Evolutionary conservation across 2,329 filamentous ascomycete genomes (phyloP).

Genomic region (Fusarium continuum): DNA sequence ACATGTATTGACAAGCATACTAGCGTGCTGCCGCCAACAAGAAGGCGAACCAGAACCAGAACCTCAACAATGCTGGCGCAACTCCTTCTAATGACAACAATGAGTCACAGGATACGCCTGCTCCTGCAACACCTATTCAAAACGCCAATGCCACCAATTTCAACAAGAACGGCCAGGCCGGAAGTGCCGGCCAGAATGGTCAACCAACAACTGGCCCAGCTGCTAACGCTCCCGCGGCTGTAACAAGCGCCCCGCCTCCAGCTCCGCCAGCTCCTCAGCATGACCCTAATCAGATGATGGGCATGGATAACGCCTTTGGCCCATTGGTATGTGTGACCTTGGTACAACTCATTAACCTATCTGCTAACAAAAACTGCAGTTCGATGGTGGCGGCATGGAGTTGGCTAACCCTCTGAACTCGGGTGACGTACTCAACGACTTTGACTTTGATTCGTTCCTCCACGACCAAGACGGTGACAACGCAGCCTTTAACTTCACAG

Average conservation of each 20-base stretch:
- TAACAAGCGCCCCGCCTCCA: constrained; percentile 45
- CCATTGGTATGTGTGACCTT: constrained; percentile 53
- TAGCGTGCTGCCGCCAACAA: constrained; percentile 66
- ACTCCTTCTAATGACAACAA: constrained; percentile 66
- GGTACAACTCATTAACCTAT: constrained; percentile 1
- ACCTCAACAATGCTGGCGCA: constrained; percentile 57
- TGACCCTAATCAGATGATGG: constrained; percentile 51
- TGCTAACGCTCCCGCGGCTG: constrained; percentile 44
- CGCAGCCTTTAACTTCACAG: constrained; percentile 64
- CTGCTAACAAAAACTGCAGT: constrained; percentile 41
- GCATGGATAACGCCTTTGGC: constrained; percentile 54
- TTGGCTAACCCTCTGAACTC: constrained; percentile 64
- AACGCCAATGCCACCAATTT: constrained; percentile 53
- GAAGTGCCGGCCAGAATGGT: constrained; percentile 45
- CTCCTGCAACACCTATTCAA: constrained; percentile 71
- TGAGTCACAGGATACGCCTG: constrained; percentile 65
- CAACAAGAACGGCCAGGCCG: constrained; percentile 47
- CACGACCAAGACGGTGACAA: constrained; percentile 62
- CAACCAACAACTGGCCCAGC: constrained; percentile 44
- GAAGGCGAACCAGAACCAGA: constrained; percentile 69
- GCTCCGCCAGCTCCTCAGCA: constrained; percentile 30
- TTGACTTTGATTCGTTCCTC: constrained; percentile 74
- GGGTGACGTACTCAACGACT: constrained; percentile 69
- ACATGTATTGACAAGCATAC: constrained; percentile 21
- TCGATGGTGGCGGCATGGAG: constrained; percentile 57